Base-by-base conservation (phyloP, 345 rosid species). In the Conringia planisiliqua region DNA sequence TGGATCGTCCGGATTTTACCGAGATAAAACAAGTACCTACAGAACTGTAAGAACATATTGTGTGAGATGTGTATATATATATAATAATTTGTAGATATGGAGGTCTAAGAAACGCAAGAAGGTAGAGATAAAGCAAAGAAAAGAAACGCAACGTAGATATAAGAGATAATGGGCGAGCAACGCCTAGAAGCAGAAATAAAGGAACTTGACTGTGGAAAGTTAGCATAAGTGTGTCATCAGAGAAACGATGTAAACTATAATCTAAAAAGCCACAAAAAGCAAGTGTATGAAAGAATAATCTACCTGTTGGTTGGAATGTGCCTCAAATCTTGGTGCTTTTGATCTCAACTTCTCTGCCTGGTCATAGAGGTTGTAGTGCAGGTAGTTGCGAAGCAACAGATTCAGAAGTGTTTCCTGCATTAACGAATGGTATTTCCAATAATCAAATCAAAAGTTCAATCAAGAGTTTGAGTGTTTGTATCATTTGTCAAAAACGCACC, bases 291-390 rank as follows among this genome's bases (percentile, higher is more conserved):
- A 51, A 64, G 12, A 4, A 55, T 1, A 6, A 61, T 10, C 38
- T 79, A 81, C 98, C 93, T 93, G 98, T 74, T 93, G 97, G 77
- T 89, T 93, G 3, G 96, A 90, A 76, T 90, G 98, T 2, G 96
- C 98, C 78, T 93, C 98, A 83, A 93, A 93, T 43, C 90, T 82
- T 20, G 96, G 93, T 55, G 93, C 97, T 74, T 93, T 90, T 1
- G 96, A 93, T 71, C 98, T 81, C 70, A 93, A 73, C 84, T 90
- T 93, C 86, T 93, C 97, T 26, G 96, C 97, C 17, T 90, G 98
- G 66, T 93, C 97, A 75, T 90, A 93, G 1, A 89, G 81, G 70
- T 89, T 90, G 79, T 89, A 90, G 64, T 90, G 97, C 36, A 93
- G 86, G 74, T 90, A 89, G 79, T 90, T 90, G 14, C 92, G 89